phyloP scores from a whole-genome alignment of 139 green algal genomes.

The Yamagishiella unicocca region DNA sequence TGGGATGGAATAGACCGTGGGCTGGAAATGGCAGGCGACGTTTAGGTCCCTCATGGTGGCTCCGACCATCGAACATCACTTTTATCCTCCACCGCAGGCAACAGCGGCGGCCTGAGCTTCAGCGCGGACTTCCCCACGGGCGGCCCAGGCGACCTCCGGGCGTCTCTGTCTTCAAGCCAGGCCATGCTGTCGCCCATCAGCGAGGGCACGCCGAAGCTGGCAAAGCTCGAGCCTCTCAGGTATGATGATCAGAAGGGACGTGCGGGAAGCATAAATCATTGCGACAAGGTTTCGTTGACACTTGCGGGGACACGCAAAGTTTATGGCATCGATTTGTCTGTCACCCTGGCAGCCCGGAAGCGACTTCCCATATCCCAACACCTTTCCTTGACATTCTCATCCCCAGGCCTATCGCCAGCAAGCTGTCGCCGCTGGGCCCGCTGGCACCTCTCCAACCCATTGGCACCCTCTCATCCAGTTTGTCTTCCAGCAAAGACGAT shows the following conservation, averaged over 20 bases:
- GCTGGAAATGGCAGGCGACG: no score
- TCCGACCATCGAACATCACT: no score
- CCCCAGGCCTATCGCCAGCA: constrained; percentile 26
- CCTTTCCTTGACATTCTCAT: no score
- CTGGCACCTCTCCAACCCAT: constrained; percentile 22
- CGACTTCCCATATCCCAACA: no score
- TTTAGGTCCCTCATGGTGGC: no score
- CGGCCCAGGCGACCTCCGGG: not conserved
- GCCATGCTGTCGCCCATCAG: constrained; percentile 40
- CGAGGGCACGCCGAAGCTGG: not conserved
- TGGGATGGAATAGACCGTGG: no score
- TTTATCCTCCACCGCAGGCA: not conserved
- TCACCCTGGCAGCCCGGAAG: no score
- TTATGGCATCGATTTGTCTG: no score
- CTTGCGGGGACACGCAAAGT: no score
- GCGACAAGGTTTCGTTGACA: no score
- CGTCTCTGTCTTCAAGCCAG: constrained; percentile 9
- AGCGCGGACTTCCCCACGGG: constrained; percentile 8
- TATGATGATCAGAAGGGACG: no score
- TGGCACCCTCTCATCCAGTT: constrained; percentile 9
- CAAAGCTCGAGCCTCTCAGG: constrained; percentile 43
- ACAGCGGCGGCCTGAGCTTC: constrained; percentile 40
- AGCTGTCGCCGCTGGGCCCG: constrained; percentile 20
- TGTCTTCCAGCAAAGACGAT: constrained; percentile 41
- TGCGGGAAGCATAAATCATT: no score